Percentiles rank a stretch among this genome's conserved stretches.
These are phyloP conservation scores for Venturia pyrina DNA, from an alignment of 2,329 filamentous ascomycete genomes.

Conservation along the genomic window DNA sequence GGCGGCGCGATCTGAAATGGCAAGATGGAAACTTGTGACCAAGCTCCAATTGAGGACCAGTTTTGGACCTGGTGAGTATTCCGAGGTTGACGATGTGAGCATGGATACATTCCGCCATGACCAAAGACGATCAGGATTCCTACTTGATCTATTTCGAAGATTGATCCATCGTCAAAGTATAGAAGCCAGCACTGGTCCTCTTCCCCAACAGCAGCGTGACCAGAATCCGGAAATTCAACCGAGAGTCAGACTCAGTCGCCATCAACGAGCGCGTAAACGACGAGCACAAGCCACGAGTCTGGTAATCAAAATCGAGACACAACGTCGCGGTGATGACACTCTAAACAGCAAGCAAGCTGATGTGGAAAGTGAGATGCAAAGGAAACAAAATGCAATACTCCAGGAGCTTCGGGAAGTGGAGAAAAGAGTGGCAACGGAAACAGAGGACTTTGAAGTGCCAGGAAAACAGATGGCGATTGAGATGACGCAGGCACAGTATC, in stretches of 20 bases:
- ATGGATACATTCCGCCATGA: background rate
- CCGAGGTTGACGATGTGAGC: background rate
- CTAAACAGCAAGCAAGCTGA: background rate
- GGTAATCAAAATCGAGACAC: background rate
- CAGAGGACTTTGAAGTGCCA: background rate
- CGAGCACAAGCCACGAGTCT: background rate
- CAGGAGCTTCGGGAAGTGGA: background rate
- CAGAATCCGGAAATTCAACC: background rate
- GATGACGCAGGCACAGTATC: background rate
- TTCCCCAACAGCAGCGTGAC: background rate
- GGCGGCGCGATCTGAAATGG: background rate
- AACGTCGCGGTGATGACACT: background rate
- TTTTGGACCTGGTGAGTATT: background rate
- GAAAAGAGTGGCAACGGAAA: background rate
- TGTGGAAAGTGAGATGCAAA: background rate
- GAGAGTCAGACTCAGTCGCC: background rate
- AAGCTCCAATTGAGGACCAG: background rate
- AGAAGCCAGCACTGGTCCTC: background rate
- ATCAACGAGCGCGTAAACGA: background rate
- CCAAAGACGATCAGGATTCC: background rate
- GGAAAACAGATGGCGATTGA: background rate
- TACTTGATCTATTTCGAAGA: background rate
- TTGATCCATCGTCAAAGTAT: background rate
- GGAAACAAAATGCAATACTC: background rate
- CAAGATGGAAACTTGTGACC: background rate